A percentile compares a stretch with the other conserved stretches of the same genome.
These are phyloP conservation scores for Talaromyces sp. DNA, from an alignment of 2,329 filamentous ascomycete species.

Conservation along the genomic window DNA sequence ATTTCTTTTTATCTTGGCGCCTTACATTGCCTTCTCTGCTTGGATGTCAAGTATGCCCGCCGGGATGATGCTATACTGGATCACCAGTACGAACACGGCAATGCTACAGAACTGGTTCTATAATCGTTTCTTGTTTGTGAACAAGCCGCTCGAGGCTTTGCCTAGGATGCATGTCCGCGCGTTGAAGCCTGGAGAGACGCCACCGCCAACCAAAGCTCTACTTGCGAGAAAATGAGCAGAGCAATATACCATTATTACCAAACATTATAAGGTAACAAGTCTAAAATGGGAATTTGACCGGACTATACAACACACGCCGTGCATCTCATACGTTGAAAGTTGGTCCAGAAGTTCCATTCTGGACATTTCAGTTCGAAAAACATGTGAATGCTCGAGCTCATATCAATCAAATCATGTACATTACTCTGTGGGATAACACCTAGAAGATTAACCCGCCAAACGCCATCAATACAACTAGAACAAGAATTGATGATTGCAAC, in stretches of 20 bases:
- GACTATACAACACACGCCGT: background rate
- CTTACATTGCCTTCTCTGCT: slow-evolving; percentile 35
- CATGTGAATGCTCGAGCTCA: background rate
- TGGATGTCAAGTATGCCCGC: slow-evolving; percentile 38
- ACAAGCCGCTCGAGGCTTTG: slow-evolving; percentile 29
- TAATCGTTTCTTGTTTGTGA: slow-evolving; percentile 39
- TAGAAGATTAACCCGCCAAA: background rate
- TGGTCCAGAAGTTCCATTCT: background rate
- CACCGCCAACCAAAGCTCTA: slow-evolving; percentile 10
- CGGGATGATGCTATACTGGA: slow-evolving; percentile 51
- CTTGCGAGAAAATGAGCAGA: background rate
- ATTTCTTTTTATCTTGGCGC: slow-evolving; percentile 36
- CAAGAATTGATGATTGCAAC: background rate
- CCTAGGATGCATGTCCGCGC: slow-evolving; percentile 31
- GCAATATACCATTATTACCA: background rate
- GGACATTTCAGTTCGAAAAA: background rate
- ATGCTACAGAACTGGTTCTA: slow-evolving; percentile 40
- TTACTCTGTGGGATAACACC: background rate
- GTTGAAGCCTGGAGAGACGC: slow-evolving; percentile 15
- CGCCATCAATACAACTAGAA: slow-evolving; percentile 2
- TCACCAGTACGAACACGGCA: slow-evolving; percentile 43
- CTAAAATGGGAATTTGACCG: background rate
- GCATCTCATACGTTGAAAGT: background rate
- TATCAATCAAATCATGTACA: slow-evolving; percentile 1
- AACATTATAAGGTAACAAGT: background rate